Evolutionary conservation across 768 basidiomycete species (phyloP).

Genomic region (Lactifluus piperatus): DNA sequence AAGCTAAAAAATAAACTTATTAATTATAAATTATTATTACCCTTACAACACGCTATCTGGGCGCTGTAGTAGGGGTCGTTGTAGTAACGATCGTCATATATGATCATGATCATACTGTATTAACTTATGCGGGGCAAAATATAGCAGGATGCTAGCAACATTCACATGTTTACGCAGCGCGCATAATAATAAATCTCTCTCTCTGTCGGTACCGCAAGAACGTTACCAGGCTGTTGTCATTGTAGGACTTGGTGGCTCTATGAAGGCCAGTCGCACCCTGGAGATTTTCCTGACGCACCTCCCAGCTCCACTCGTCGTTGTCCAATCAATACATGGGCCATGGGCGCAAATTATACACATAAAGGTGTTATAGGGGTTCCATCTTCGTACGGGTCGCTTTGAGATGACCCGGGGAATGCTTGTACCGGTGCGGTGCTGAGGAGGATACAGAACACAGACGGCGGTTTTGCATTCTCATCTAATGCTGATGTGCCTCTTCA

Average conservation of each 20-base stretch:
- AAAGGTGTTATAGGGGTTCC: background rate
- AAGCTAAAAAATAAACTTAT: background rate
- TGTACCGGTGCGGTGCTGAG: conserved; percentile 8
- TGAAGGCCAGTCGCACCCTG: too few species aligned
- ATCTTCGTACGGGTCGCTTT: conserved; percentile 3
- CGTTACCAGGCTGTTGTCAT: background rate
- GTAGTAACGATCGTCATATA: background rate
- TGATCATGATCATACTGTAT: too few species aligned
- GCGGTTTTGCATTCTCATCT: conserved; percentile 4
- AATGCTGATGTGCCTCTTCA: too few species aligned
- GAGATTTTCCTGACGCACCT: background rate
- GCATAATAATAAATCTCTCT: background rate
- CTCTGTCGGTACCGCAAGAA: background rate
- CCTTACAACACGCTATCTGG: too few species aligned
- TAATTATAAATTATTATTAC: too few species aligned
- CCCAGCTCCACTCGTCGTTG: background rate
- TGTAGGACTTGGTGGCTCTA: background rate
- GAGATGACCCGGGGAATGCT: conserved; percentile 7
- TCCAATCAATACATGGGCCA: conserved; percentile 7
- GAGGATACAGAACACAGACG: conserved; percentile 15
- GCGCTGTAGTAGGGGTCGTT: too few species aligned
- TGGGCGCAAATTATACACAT: background rate
- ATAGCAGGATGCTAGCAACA: background rate
- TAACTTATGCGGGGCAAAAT: too few species aligned
- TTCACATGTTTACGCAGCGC: background rate